Base-by-base conservation (phyloP, 192 early-diverging fungal species). In the Funneliformis geosporum region DNA sequence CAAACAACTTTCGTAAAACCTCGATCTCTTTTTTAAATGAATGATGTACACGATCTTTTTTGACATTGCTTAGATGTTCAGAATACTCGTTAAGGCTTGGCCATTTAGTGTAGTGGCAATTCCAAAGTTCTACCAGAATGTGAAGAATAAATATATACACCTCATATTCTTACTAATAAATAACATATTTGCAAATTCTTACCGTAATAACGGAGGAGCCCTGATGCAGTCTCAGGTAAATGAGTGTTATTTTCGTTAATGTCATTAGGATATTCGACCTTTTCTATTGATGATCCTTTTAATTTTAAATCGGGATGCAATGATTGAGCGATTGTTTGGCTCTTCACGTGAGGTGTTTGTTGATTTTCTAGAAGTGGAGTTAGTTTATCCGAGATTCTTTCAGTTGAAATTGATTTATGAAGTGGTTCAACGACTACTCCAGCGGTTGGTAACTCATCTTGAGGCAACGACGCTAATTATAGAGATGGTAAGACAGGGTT, bases 1-100 rank as follows among this genome's bases (percentile, higher is more conserved):
- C 16, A 27, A 69, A 69, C 16, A 69, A 70, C 25, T 64, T 28
- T n/a, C 23, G n/a, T 44, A 70, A 69, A 39, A 42, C 40, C 16
- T 27, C 16, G 28, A 69, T 69, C 18, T 69, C 67, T 18, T 27
- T 69, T 69, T 28, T 69, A 69, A 69, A 69, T 21, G 67, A 69
- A 69, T 69, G 12, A 18, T 69, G 27, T 6, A 69, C 67, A 27
- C 67, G 67, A 69, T 27, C 67, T 69, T 69, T 42, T 18, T 0
- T 42, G 25, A 69, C 67, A 69, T 69, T 18, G 9, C 9, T 6
- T 44, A 44, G 9, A 43, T 43, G 9, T 0, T 44, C 9, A 4
- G 43, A 69, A 69, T 3, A 69, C 25, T 69, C 5, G 8, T 69
- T 27, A 7, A 69, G 5, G 16, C 67, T 27, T 27, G 67, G 67